Base-by-base conservation (phyloP, 1,139 yeast species). In the Diutina ranongensis region DNA sequence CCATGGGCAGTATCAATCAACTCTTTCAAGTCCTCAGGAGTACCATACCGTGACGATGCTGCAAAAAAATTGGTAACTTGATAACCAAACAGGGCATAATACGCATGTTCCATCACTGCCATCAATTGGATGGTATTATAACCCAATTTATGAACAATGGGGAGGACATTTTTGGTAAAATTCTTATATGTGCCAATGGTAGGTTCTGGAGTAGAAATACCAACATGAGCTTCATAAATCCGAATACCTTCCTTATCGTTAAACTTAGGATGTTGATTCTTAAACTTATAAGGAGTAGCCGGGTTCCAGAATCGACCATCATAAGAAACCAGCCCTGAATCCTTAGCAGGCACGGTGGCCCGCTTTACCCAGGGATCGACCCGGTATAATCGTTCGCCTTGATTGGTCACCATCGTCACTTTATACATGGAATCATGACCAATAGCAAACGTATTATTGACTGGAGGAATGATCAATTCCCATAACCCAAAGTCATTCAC, bases 81-180 rank as follows among this genome's bases (percentile, higher is more conserved):
- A 62, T 92, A 92, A 5, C 98, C 98, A 61, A 92, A 92, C 0
- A 95, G 86, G 1, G 97, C 98, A 60, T 92, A 92, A 62, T 92
- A 92, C 1, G 98, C 97, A 61, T 92, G 98, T 62, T 92, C 98
- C 98, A 92, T 92, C 45, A 92, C 75, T 0, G 98, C 97, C 98
- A 92, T 92, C 57, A 92, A 72, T 63, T 92, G 98, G 55, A 92
- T 83, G 7, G 95, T 81, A 59, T 92, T 87, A 62, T 92, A 92
- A 21, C 97, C 97, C 51, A 89, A 71, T 51, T 80, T 75, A 55
- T 78, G 78, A 54, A 92, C 85, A 42, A 83, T 72, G n/a, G 98
- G 98, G 50, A 92, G 71, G 16, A 88, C 72, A 52, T 85, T 80
- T 44, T 67, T 53, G 20, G 96, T 84, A 60, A 92, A 92, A 59